These are phyloP conservation scores for Nymphaea colorata DNA, from an alignment of 164 flowering plant species.

Conservation along the genomic window DNA sequence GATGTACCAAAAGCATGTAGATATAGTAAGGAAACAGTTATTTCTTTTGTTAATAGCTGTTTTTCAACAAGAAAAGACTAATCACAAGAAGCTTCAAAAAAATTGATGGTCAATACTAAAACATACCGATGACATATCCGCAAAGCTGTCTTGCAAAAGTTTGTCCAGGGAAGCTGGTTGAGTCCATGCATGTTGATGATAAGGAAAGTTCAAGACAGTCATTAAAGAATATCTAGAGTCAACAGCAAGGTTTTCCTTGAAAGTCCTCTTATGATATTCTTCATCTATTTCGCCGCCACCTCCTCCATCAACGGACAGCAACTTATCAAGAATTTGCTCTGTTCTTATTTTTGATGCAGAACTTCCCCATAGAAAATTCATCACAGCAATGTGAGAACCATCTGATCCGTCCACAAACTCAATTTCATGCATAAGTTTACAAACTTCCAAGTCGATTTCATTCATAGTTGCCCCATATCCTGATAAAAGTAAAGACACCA, in stretches of 20 bases:
- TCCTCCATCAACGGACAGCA: conserved; percentile 11
- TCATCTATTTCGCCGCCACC: conserved; percentile 26
- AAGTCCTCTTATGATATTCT: conserved; percentile 41
- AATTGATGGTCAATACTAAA: neutral
- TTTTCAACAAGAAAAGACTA: neutral
- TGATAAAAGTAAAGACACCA: conserved; percentile 55
- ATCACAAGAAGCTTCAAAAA: neutral
- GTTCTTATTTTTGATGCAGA: conserved; percentile 42
- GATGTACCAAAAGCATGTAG: neutral
- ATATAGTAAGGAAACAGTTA: neutral
- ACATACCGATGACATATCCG: conserved; percentile 24
- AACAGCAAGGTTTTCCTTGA: conserved; percentile 65
- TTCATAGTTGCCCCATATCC: conserved; percentile 75
- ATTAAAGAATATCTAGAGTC: conserved; percentile 47
- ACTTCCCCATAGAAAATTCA: conserved; percentile 85
- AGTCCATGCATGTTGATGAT: conserved; percentile 23
- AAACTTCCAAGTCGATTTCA: conserved; percentile 69
- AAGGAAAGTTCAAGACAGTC: conserved; percentile 62
- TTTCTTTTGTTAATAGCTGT: neutral
- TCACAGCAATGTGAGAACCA: conserved; percentile 25
- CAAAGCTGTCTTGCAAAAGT: conserved; percentile 13
- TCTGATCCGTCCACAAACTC: conserved; percentile 29
- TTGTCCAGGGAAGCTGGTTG: conserved; percentile 11
- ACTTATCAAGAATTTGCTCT: conserved; percentile 28
- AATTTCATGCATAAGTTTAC: conserved; percentile 43